Evolutionary conservation across 2,329 filamentous ascomycete genomes (phyloP), one percentile per base, ranked within the genome.

Genomic region (Ascochyta rabiei): DNA sequence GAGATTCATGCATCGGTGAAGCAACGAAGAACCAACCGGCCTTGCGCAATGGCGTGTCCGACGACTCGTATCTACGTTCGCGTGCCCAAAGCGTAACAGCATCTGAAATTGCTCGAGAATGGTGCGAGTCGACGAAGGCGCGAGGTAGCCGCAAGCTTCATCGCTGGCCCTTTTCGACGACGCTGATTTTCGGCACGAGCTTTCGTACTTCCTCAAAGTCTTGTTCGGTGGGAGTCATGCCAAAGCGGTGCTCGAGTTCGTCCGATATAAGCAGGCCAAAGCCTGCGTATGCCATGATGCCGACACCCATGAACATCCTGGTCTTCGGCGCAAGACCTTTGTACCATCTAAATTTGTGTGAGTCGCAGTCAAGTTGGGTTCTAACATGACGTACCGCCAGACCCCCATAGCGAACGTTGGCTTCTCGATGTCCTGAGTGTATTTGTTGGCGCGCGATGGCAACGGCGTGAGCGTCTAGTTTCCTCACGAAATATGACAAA

Each of bases 221-320:
- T 68, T 89, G 80, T 58, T 90, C 86, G 0, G 86, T 88, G 1
- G 92, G 85, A 34, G 83, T 86, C 73, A 91, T 83, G 6, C 89
- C 89, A 57, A 93, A 82, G 37, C 82, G 86, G 70, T 89, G 83
- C 76, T 93, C 92, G 15, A 88, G 86, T 53, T 81, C 81, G 69
- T 93, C 89, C 5, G 89, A 86, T 16, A 90, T 70, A 70, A 88
- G 87, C n/a, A 95, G 81, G 15, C 91, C 93, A 35, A 86, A 78
- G 35, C 80, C 78, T 13, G 90, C 91, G 85, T 91, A 96, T 30
- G 84, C 84, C 69, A 96, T 85, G 62, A 96, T 77, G 64, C 86
- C 89, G 43, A 86, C 72, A 63, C 93, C 93, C 59, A 96, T 81
- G 42, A 87, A 77, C 37, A 90, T 77, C 52, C 89, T 89, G 21